Evolutionary conservation across 768 basidiomycete genomes (phyloP), one percentile per base, ranked within the genome.

Genomic region (Macrolepiota albuminosa): DNA sequence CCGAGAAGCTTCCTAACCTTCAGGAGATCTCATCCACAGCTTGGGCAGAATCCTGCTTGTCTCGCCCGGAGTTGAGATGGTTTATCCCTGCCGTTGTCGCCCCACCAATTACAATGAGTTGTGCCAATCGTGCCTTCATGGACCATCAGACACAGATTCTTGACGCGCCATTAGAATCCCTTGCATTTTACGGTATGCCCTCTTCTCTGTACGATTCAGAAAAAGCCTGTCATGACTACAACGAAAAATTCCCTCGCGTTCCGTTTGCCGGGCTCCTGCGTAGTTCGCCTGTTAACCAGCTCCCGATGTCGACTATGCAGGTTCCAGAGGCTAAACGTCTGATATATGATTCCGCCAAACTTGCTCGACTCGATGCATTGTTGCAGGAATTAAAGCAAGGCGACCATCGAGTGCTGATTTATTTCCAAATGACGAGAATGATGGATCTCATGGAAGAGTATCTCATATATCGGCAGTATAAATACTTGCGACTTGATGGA

Each of bases 401-500:
- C 1, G 95, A 95, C 62, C 97, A 99, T 73, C 87, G 95, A 49
- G 93, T 96, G 14, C 75, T 99, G 66, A 82, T 99, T 21, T 99
- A 98, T 76, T 98, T 98, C 87, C 97, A 99, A 73, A 99, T 99
- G 97, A 98, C 96, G 13, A 85, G 89, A 60, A 99, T 98, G 97
- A 97, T 99, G 88, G 95, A 98, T 71, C 78, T 98, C 53, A 95
- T 98, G 86, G 97, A 98, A 72, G 97, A 98, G 71, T 99, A 98
- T 71, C 80, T 99, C 61, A 93, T 97, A 59, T 97, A 91, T 75
- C 87, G 96, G 2, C 95, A 98, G 71, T 94, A 94, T 79, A 95
- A 94, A 72, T 97, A 98, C 69, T 77, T 97, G 18, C 84, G 95
- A 40, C 76, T 98, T 57, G 95, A 98, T 73, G 95, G 95, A 40